Base-by-base conservation (phyloP, 768 basidiomycete species). In the Holtermanniella nyarrowii region DNA sequence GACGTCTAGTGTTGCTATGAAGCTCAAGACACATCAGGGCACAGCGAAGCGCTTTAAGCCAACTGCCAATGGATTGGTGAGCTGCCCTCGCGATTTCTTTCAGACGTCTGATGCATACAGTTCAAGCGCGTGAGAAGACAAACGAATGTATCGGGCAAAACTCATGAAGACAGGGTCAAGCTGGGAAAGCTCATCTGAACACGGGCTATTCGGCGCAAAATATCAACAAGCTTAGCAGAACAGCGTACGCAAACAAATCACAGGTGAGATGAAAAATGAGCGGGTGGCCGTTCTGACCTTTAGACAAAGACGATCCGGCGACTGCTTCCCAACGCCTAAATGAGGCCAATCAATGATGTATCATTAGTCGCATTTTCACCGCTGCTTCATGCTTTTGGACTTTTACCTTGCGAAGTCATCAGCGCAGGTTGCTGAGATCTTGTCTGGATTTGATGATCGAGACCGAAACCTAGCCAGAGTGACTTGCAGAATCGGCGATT, bases 21-120 rank as follows among this genome's bases (percentile, higher is more conserved):
- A 74, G 58, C 53, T 73, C 25, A 74, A 72, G 55, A 71, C 71
- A 3, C 72, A 74, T 53, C 60, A 68, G 31, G 73, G 73, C 3
- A 61, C 72, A 3, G 70, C 71, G 22, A 74, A 74, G 62, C 42
- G 73, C 43, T 74, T 68, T 58, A 66, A 59, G 42, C 54, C 59
- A 3, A 63, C 64, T 43, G 61, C 67, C 7, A 63, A 62, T 31
- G 67, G 69, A 14, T 44, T 56, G 27, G 62, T 60, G 48, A 56
- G 57, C 4, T 37, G 25, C 5, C 13, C 44, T 53, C 20, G 12
- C 18, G 26, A 26, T 24, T 51, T 20, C 10, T 16, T 14, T 47
- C 14, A n/a, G 37, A 43, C 10, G 1, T 16, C 26, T 27, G 27
- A 43, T 22, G 52, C 52, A 22, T 41, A 43, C 13, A 57, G 56